Base-by-base conservation (phyloP, 225 moss, liverwort and hornwort species). In the Pseudoscleropodium purum region DNA sequence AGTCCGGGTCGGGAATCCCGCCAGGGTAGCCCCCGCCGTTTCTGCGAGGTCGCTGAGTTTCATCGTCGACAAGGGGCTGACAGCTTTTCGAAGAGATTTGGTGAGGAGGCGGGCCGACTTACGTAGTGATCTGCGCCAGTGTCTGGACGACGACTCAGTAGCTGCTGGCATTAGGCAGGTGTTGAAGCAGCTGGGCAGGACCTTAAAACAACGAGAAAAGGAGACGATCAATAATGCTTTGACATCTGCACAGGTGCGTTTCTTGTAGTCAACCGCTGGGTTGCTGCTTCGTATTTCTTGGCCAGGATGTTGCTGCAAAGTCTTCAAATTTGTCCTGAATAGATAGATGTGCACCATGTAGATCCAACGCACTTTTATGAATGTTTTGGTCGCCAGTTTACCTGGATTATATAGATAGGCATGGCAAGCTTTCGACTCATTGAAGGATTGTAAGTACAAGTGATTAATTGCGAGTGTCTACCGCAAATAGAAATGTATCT, bases 141-240 rank as follows among this genome's bases (percentile, higher is more conserved):
- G 97, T 82, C 89, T 96, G 78, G 95, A 95, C 76, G 96, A 99
- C 88, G 96, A 96, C 64, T 94, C 95, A 13, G 95, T 99, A 92
- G 98, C 96, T 88, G 97, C 96, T 88, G 97, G 98, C 77, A 95
- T 99, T 51, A 93, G 98, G 57, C 97, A 99, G 89, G 96, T 99
- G 92, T 91, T 99, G 85, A 99, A 99, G 91, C 98, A 99, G 95
- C 90, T 99, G 65, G 96, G 96, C 45, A 96, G 90, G 91, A 92
- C 93, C 47, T 90, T 96, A 68, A 97, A 97, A 89, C 96, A 96
- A 78, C 95, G 94, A 90, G 98, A 99, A 79, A 99, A 97, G 90
- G 95, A 95, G 83, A 61, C 97, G 45, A 97, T 97, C 45, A 90
- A 95, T 84, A 96, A 95, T 77, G 92, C 97, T 33, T 90, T 99